Conservation (phyloP, 2,329 filamentous ascomycete species). For the Lecanosticta acicola region DNA sequence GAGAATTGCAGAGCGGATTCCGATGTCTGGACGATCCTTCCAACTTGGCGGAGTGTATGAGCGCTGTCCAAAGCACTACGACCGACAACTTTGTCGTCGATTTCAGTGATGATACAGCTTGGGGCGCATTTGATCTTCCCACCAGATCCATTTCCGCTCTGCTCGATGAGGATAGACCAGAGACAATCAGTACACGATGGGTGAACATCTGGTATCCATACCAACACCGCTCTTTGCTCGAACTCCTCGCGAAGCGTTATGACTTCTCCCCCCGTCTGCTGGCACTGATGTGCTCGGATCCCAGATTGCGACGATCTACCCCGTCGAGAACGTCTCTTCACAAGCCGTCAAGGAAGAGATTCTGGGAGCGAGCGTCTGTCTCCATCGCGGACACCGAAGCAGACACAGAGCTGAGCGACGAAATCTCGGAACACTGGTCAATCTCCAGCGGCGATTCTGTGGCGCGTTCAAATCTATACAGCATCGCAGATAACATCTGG, state of each 20-base stretch:
- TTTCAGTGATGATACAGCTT: conserved; percentile 53
- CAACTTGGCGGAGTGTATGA: conserved; percentile 44
- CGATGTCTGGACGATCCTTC: conserved; percentile 49
- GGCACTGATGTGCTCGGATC: conserved; percentile 58
- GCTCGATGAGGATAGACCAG: conserved; percentile 39
- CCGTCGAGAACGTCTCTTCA: conserved; percentile 8
- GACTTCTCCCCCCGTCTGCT: conserved; percentile 62
- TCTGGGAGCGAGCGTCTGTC: conserved; percentile 2
- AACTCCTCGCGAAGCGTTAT: conserved; percentile 56
- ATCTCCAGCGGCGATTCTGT: conserved; percentile 22
- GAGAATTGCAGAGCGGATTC: conserved; percentile 34
- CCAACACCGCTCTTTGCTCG: conserved; percentile 52
- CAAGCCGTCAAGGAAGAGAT: conserved; percentile 8
- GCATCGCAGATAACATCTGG: conserved; percentile 64
- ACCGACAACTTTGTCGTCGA: conserved; percentile 61
- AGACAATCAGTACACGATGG: conserved; percentile 58
- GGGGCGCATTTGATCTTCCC: conserved; percentile 52
- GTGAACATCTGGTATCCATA: conserved; percentile 70
- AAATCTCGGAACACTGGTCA: conserved; percentile 26
- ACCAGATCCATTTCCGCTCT: conserved; percentile 39
- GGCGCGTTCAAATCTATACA: conserved; percentile 43
- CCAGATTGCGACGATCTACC: conserved; percentile 30
- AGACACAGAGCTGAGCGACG: conserved; percentile 20
- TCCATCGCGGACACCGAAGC: conserved; percentile 3
- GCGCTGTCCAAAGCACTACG: conserved; percentile 36